Evolutionary conservation across 1,139 yeast species (phyloP), one percentile per base, ranked within the genome.

Genomic region (Candida smagusa): DNA sequence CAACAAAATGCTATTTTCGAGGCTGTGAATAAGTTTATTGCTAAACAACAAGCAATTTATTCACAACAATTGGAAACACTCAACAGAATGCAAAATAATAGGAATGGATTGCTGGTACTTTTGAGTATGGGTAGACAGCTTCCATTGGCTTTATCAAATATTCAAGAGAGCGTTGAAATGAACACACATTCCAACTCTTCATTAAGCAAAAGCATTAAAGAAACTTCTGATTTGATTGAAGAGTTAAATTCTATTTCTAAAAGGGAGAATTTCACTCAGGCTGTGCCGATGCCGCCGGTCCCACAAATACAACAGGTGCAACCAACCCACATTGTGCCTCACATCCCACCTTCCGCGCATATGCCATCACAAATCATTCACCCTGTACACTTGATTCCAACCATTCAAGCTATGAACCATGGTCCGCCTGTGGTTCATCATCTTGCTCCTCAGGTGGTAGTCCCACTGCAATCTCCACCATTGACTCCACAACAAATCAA

Each of bases 51-150:
- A 21, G 35, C 12, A 2, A 34, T 37, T 11, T 29, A 34, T 26
- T 22, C 31, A 8, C 26, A 28, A 9, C 39, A 36, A 19, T 11
- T 26, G 13, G 30, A 36, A 9, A 24, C 32, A 6, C 39, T 58
- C 28, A 56, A 50, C 31, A 45, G 49, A 24, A 47, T 56, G 22
- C 57, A 43, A 21, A 41, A 48, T 24, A 49, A 58, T 12, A 46
- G 51, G 16, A 50, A 48, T 31, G 63, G 61, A 1, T 38, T 57
- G 22, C 40, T 52, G 16, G 51, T 57, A 1, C 40, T 58, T 22
- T 36, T 54, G 21, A 38, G 53, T 8, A 42, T 54, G 19, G 45
- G 53, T 13, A 44, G 38, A 34, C 49, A 45, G 30, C 52, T 45
- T 32, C 52, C 52, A 3, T 44, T 54, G 31, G 50, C 51, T 2